Base-by-base conservation (phyloP, 1,284 basidiomycete species). In the Apiotrichum veenhuisii region DNA sequence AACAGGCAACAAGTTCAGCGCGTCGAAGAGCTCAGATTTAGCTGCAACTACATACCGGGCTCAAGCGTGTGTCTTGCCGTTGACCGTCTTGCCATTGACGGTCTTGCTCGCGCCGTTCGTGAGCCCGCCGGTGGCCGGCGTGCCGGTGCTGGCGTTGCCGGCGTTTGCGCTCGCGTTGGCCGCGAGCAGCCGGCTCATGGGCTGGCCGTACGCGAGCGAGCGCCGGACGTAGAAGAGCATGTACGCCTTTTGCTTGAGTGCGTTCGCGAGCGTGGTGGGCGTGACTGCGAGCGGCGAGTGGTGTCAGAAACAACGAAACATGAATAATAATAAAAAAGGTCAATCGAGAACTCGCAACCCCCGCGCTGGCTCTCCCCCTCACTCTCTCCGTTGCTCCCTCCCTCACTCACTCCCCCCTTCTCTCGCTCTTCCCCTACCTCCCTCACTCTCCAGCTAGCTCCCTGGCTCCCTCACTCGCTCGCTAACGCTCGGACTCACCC, bases 191-290 rank as follows among this genome's bases (percentile, higher is more conserved):
- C 48, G 30, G 23, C 52, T 53, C 62, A 63, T 63, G 47, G 60
- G 61, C 56, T 54, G 58, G 26, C 54, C 69, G 56, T 92, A 93
- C 61, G 91, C 88, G 46, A 93, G 79, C 59, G 88, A 85, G 10
- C 87, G 83, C 72, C 92, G 92, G 58, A 91, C 88, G 71, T 93
- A 94, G 79, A 93, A 92, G 62, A 89, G 89, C 91, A 93, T 93
- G 74, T 94, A 93, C 12, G 87, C 87, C 55, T 83, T 80, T 33
- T 89, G 88, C 55, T 73, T 78, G 40, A 92, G 80, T 52, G 87
- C 88, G 2, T 81, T 81, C 8, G 82, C 80, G 12, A 92, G 79
- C 26, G 80, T 86, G 5, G 89, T 84, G 18, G 82, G 82, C 0
- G 84, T 85, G 17, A 92, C 88, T 75, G 27, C 4, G 2, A 23